Evolutionary conservation across 2,329 filamentous ascomycete genomes (phyloP), one percentile per base, ranked within the genome.

Genomic region (Acrocalymma vagum): DNA sequence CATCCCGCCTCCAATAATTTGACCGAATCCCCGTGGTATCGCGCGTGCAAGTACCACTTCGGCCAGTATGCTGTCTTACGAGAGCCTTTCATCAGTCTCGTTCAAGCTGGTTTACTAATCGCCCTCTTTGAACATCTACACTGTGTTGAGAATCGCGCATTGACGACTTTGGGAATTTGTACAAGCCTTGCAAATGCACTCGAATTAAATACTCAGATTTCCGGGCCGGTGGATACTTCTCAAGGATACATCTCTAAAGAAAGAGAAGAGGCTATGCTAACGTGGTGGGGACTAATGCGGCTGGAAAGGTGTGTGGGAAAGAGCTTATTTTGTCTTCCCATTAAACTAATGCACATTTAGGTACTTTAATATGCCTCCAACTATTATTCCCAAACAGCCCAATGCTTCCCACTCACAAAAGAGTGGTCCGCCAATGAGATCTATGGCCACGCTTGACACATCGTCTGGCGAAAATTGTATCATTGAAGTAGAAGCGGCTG

Each of bases 71-170:
- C 46, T 6, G 35, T 42, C n/a, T 25, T 56, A 11, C 16, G 11
- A 7, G 38, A 45, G 16, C 45, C 48, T n/a, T 29, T 25, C 11
- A 23, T 56, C 18, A 42, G 46, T 13, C 8, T 48, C 4, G 30
- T 54, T 3, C 53, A 56, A 28, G 45, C 42, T 5, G 53, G 53
- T 3, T 50, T 56, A 22, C 34, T 54, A 5, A 45, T 56, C 20
- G 44, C 53, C 2, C 17, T 56, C 3, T 52, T 51, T 23, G 53
- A 56, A 28, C 42, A 52, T 27, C 31, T 39, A 7, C 53, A 56
- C 7, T 40, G 39, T 17, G 29, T 56, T 4, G 30, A 38, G 13
- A 25, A 52, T n/a, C 30, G 35, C n/a, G 53, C 53, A 2, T 14
- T 36, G 9, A 37, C 38, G 8, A 56, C 53, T 4, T 33, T 56